Evolutionary conservation across 805 yeast genomes (phyloP).

Genomic region (Teunomyces kruisii): DNA sequence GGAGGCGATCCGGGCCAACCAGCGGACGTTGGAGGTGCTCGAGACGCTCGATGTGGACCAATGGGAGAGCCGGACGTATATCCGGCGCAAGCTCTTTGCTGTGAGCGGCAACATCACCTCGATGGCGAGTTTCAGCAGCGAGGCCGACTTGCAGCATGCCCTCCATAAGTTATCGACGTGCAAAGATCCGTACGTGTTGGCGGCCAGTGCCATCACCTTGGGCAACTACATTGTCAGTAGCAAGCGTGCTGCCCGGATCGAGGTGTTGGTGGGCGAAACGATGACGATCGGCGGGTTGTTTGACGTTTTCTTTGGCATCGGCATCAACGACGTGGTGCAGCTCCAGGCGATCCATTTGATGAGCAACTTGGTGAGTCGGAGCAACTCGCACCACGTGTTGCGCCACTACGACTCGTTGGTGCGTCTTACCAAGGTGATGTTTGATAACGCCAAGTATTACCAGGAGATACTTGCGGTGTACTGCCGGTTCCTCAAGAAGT

Average conservation of each 20-base stretch:
- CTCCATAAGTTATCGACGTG: constrained; percentile 10
- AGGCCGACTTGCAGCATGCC: constrained; percentile 18
- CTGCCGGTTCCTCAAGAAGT: constrained; percentile 23
- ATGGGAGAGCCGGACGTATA: constrained; percentile 9
- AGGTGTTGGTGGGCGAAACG: constrained; percentile 6
- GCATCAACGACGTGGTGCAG: constrained; percentile 35
- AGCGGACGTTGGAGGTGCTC: constrained; percentile 2
- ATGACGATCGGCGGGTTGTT: constrained; percentile 15
- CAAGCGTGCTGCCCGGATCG: constrained; percentile 12
- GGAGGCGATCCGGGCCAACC: constrained; percentile 2
- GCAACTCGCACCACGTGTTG: constrained; percentile 11
- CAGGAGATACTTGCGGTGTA: constrained; percentile 28
- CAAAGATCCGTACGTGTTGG: constrained; percentile 23
- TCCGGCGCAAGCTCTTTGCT: constrained; percentile 31
- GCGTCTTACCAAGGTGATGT: constrained; percentile 22
- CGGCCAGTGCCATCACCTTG: constrained; percentile 31
- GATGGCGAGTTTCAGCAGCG: constrained; percentile 25
- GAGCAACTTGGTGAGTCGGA: constrained; percentile 24
- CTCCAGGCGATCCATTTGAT: constrained; percentile 37
- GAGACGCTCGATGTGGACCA: neutral
- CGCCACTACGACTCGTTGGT: constrained; percentile 15
- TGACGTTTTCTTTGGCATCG: constrained; percentile 16
- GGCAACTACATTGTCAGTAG: constrained; percentile 34
- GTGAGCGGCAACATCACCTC: constrained; percentile 36
- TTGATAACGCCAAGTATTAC: constrained; percentile 36